phyloP scores from a whole-genome alignment of 129 eudicot species.

The Escallonia rubra region DNA sequence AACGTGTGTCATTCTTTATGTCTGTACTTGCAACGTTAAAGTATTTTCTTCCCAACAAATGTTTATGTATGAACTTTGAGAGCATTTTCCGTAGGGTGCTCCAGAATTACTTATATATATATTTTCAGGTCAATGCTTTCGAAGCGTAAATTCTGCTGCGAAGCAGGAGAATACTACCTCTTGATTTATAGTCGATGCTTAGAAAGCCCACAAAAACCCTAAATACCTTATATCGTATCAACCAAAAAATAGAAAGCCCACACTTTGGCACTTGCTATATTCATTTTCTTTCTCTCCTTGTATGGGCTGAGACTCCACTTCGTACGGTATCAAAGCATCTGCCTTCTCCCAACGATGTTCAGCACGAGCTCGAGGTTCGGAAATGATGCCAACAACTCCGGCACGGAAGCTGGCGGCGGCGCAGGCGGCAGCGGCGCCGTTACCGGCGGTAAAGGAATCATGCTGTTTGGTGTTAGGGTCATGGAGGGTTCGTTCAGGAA shows the following conservation, averaged over 20 bases:
- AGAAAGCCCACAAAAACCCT: conserved; percentile 16
- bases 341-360: conserved; percentile 26
- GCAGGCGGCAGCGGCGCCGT: conserved; percentile 19
- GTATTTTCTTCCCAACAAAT: too few relatives aligned
- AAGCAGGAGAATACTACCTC: conserved; percentile 21
- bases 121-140: too few relatives aligned
- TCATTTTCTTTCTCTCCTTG: conserved; percentile 11
- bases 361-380: conserved; percentile 23
- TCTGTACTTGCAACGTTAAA: too few relatives aligned
- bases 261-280: conserved; percentile 20
- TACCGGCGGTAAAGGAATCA: conserved; percentile 44
- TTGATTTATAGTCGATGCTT: conserved; percentile 11
- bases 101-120: too few relatives aligned
- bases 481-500: conserved; percentile 64
- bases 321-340: neutral
- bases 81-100: too few relatives aligned
- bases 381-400: conserved; percentile 32
- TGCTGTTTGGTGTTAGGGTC: conserved; percentile 83
- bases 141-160: conserved; percentile 24
- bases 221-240: conserved; percentile 10
- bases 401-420: conserved; percentile 33
- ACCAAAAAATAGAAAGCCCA: conserved; percentile 6
- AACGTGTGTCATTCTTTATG: too few relatives aligned
- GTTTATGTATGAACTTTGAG: too few relatives aligned
- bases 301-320: conserved; percentile 5